Base-by-base conservation (phyloP, 2,329 filamentous ascomycete genomes). In the Rhynchosporium secalis region DNA sequence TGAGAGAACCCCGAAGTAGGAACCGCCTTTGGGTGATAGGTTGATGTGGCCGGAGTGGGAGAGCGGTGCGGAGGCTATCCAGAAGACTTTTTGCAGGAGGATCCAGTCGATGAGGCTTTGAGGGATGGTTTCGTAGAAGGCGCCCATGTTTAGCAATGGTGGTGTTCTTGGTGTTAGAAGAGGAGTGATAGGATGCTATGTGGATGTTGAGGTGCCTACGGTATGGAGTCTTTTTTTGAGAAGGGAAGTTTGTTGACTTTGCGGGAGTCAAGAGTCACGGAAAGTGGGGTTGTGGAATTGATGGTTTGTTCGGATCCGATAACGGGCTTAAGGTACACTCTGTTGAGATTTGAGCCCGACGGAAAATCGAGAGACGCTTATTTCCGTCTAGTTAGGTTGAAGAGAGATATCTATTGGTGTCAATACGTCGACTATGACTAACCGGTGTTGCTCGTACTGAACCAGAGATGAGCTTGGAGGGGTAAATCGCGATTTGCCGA, bases 91-190 rank as follows among this genome's bases (percentile, higher is more conserved):
- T 59, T 69, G 67, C 0, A 61, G 26, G 29, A 69, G 64, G 49
- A 68, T 66, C 66, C 66, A 69, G 4, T 40, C 36, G 28, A 58
- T 56, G 47, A 69, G 49, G 36, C 33, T 61, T 40, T 58, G 26
- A 4, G 67, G 62, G 54, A 69, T 68, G 33, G 58, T 66, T 63
- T 67, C 65, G 61, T 69, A 66, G 62, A 69, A 69, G 5, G 56
- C 51, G n/a, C 67, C 67, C 67, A 69, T 69, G 15, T 43, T 43
- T 13, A 7, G 9, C 3, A 43, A 15, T 41, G 3, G 9, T 3
- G 9, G 40, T 12, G 40, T 41, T 20, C 4, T 4, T 6, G 41
- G 15, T 43, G 12, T 43, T 15, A n/a, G 8, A 3, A 15, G 41
- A 43, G 41, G 41, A n/a, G 6, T 43, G 41, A n/a, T 5, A 6